A percentile compares a stretch with the other conserved stretches of the same genome.
Conservation (phyloP, 495 filamentous ascomycete genomes). For the Aeminium ludgeri region DNA sequence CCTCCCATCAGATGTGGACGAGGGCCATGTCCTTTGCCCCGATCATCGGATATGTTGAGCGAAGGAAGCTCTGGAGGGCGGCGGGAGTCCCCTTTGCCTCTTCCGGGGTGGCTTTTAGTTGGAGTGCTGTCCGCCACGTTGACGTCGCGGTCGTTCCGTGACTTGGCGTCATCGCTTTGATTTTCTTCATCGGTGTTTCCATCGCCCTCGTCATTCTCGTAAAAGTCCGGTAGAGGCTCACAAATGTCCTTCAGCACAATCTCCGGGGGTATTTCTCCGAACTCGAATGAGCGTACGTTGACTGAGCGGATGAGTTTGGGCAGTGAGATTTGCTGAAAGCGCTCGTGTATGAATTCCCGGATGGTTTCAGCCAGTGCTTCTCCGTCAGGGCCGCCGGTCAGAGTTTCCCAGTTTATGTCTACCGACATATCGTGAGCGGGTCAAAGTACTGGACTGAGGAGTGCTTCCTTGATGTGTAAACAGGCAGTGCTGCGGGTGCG, state of each 20-base stretch:
- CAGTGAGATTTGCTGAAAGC: constrained; percentile 78
- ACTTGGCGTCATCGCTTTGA: constrained; percentile 22
- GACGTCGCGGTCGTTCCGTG: no score
- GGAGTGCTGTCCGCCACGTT: not conserved
- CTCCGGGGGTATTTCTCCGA: constrained; percentile 65
- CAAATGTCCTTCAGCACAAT: constrained; percentile 92
- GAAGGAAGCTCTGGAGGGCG: not conserved
- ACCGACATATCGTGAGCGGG: constrained; percentile 98
- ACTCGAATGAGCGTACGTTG: constrained; percentile 82
- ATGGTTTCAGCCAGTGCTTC: constrained; percentile 65
- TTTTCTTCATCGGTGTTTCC: constrained; percentile 32
- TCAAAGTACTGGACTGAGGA: no score
- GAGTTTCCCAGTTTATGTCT: constrained; percentile 83
- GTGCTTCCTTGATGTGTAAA: no score
- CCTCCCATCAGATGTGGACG: constrained; percentile 78
- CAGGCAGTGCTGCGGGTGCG: no score
- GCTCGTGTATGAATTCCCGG: constrained; percentile 83
- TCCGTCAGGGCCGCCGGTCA: constrained; percentile 81
- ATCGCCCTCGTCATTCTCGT: constrained; percentile 66
- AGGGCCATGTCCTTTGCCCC: constrained; percentile 53
- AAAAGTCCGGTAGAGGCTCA: constrained; percentile 89
- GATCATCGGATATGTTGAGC: constrained; percentile 25
- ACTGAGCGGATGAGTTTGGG: constrained; percentile 95
- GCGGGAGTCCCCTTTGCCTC: not conserved
- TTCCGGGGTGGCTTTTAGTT: not conserved